Evolutionary conservation across 1,139 yeast species (phyloP).

Genomic region (Scheffersomyces cryptocercus): DNA sequence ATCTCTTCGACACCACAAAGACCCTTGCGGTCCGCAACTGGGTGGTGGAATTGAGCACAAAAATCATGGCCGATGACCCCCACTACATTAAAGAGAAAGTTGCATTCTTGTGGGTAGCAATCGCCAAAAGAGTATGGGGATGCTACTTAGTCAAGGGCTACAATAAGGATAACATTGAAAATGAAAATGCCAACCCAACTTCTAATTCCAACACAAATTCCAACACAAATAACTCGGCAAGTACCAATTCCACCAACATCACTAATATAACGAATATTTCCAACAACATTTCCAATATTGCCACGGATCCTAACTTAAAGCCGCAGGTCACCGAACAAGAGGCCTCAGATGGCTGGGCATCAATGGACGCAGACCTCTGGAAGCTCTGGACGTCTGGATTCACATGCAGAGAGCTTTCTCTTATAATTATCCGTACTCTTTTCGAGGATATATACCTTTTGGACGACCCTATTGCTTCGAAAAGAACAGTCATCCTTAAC

Average conservation of each 20-base stretch:
- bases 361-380: constrained; percentile 80
- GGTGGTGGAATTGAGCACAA: constrained; percentile 75
- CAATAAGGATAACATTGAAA: constrained; percentile 1
- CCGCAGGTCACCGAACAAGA: constrained; percentile 38
- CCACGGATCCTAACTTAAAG: constrained; percentile 3
- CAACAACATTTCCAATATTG: background rate
- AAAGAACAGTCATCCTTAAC: constrained; percentile 73
- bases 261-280: constrained; percentile 2
- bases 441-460: constrained; percentile 93
- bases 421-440: constrained; percentile 77
- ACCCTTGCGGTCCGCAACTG: constrained; percentile 73
- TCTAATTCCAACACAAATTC: background rate
- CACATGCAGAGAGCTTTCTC: constrained; percentile 70
- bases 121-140: constrained; percentile 96
- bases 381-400: constrained; percentile 69
- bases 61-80: constrained; percentile 68
- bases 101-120: constrained; percentile 87
- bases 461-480: constrained; percentile 88
- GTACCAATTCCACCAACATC: background rate
- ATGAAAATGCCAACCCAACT: background rate
- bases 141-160: constrained; percentile 37
- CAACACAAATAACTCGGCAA: constrained; percentile 3
- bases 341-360: constrained; percentile 74
- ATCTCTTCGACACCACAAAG: constrained; percentile 62
- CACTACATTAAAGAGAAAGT: constrained; percentile 87